Evolutionary conservation across 805 yeast genomes (phyloP), one percentile per base, ranked within the genome.

Genomic region (Metschnikowia hibisci): DNA sequence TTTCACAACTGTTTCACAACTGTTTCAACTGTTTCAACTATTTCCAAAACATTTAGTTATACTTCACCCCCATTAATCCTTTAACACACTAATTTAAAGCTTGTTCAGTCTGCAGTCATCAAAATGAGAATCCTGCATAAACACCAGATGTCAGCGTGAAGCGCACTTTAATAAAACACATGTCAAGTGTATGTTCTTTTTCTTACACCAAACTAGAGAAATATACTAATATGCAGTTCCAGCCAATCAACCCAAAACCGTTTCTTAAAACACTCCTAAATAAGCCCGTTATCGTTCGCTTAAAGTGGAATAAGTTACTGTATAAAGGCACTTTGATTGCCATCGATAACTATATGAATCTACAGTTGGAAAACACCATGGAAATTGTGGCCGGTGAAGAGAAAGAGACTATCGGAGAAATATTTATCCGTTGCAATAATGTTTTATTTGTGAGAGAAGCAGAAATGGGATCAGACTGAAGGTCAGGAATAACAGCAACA

Each of bases 221-320:
- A n/a, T n/a, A n/a, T 43, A 46, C 50, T 43, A 46, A 43, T 47
- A 15, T 6, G 8, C 32, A 46, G 55, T 74, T 76, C 51, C 77
- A 73, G 49, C 93, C 96, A 13, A 71, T 84, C 16, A 87, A 88
- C 56, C 97, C 97, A 12, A 89, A 86, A 60, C 96, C 96, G n/a
- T 93, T 82, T 54, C 71, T 93, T 36, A 82, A 82, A 48, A 82
- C 85, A 18, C 76, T 93, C 34, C 73, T 84, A n/a, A 81, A 83
- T 43, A 74, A 82, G 45, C 72, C 67, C 27, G 89, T 91, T 10
- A 67, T 81, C 10, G 91, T 93, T 15, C 78, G 89, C 44, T 74
- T 93, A 48, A 93, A 93, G 61, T 93, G 96, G 84, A 91, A 89
- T 57, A 78, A 78, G 51, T 85, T 96, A 9, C 95, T 89, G 61